phyloP scores from a whole-genome alignment of 1,284 basidiomycete genomes.

The Ganoderma lingzhi region DNA sequence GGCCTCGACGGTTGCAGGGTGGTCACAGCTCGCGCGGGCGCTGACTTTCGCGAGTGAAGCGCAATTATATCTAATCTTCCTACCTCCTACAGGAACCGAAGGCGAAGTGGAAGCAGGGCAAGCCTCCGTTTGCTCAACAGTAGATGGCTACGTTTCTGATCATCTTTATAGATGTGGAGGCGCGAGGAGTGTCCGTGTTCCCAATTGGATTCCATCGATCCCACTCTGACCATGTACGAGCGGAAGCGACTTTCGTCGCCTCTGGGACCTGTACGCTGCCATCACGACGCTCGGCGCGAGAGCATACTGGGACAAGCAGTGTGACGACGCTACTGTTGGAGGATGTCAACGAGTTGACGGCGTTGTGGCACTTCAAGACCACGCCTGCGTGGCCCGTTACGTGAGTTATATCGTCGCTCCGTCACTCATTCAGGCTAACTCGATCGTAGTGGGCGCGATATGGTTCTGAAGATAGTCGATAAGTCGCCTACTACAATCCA shows the following conservation, averaged over 20 bases:
- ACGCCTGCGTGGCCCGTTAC: conserved; percentile 92
- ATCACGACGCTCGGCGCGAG: conserved; percentile 87
- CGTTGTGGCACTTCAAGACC: conserved; percentile 90
- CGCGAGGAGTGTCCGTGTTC: conserved; percentile 91
- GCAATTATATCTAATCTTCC: conserved; percentile 99
- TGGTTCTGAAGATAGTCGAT: conserved; percentile 94
- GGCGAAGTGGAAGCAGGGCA: conserved; percentile 94
- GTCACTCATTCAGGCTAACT: background rate
- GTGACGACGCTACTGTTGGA: conserved; percentile 91
- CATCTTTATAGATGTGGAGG: conserved; percentile 58
- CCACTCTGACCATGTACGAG: conserved; percentile 96
- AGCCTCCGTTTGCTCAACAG: conserved; percentile 37
- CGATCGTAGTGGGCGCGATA: conserved; percentile 80
- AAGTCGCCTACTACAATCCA: conserved; percentile 97
- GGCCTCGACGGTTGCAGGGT: conserved; percentile 41
- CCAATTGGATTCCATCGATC: conserved; percentile 97
- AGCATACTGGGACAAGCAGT: conserved; percentile 89
- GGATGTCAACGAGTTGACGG: conserved; percentile 92
- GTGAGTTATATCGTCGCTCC: conserved; percentile 54
- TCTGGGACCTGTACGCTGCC: conserved; percentile 96
- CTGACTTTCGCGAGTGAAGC: conserved; percentile 78
- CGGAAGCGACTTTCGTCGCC: conserved; percentile 96
- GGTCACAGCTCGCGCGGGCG: conserved; percentile 44
- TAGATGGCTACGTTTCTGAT: conserved; percentile 15
- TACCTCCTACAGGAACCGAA: conserved; percentile 97